Evolutionary conservation across 176 grass and related monocot species (phyloP), one percentile per base, ranked within the genome.

Genomic region (Oropetium thomaeum): DNA sequence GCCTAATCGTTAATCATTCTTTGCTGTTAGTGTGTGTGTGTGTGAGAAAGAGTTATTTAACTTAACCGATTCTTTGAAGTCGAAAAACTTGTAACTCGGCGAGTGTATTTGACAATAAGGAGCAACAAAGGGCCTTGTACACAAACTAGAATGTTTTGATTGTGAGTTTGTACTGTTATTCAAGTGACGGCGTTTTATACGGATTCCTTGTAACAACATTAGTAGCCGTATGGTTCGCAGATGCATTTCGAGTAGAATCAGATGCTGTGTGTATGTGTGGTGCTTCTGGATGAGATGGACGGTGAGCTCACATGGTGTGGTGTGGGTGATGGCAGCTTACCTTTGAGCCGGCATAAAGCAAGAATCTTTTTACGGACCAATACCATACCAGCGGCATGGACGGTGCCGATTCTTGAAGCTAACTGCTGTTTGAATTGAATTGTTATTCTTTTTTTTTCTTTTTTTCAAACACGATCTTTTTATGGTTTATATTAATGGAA

Each of bases 51-150:
- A 58, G 47, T 35, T 30, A 29, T 59, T 71, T 81, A 48, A 71
- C 47, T 26, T 81, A 7, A 77, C 58, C 25, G 28, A 65, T 67
- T 87, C 28, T 72, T 66, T 75, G 38, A 19, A 63, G 57, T 70
- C 61, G 40, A 26, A 78, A 41, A 84, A 33, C 1, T 41, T 7
- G 41, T 53, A 67, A 60, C 17, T 68, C 28, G 26, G 62, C 40
- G 52, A 30, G 33, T 81, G 58, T 81, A 77, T 31, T 67, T 51
- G 44, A 16, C 51, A 43, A 55, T 28, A 31, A 27, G 74, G 69
- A 73, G 11, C 39, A 65, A 67, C 30, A 58, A 58, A 69, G 22
- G 72, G 52, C 41, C 15, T 52, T 52, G 49, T 49, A 49, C 37
- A 20, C 42, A 44, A 44, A 44, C 45, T 19, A 51, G 47, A 20